Evolutionary conservation across 148 eudicot species (phyloP).

Genomic region (Camellia granthamiana): DNA sequence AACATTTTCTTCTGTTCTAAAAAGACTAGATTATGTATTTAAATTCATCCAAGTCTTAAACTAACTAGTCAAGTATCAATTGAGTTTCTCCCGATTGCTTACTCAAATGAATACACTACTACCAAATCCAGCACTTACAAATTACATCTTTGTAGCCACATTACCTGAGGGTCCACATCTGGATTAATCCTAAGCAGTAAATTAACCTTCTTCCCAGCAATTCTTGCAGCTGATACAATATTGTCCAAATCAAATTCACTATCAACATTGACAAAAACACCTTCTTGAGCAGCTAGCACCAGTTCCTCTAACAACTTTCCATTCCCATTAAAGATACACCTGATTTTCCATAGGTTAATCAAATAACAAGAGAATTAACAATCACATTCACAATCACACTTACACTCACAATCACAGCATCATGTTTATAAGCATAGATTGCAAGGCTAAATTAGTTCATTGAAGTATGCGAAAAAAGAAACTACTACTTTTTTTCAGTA

Average conservation of each 20-base stretch:
- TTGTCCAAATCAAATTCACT: slow-evolving; percentile 93
- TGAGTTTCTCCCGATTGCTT: neutral
- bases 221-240: slow-evolving; percentile 82
- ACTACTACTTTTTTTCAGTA: neutral
- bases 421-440: neutral
- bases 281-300: slow-evolving; percentile 79
- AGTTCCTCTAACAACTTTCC: slow-evolving; percentile 81
- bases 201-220: slow-evolving; percentile 79
- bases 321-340: slow-evolving; percentile 92
- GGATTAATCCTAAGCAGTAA: slow-evolving; percentile 96
- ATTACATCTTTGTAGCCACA: neutral
- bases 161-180: slow-evolving; percentile 97
- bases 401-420: neutral
- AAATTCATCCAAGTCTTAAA: neutral
- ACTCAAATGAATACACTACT: neutral
- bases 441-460: neutral
- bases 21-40: neutral
- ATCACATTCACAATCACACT: neutral
- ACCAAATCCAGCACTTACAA: neutral
- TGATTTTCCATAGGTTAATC: slow-evolving; percentile 21
- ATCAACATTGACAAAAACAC: slow-evolving; percentile 81
- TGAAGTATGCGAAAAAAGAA: neutral
- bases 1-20: neutral
- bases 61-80: neutral
- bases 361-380: neutral